These are phyloP conservation scores for Sabuloglossum arenarium DNA, from an alignment of 495 filamentous ascomycete genomes.

Conservation along the genomic window DNA sequence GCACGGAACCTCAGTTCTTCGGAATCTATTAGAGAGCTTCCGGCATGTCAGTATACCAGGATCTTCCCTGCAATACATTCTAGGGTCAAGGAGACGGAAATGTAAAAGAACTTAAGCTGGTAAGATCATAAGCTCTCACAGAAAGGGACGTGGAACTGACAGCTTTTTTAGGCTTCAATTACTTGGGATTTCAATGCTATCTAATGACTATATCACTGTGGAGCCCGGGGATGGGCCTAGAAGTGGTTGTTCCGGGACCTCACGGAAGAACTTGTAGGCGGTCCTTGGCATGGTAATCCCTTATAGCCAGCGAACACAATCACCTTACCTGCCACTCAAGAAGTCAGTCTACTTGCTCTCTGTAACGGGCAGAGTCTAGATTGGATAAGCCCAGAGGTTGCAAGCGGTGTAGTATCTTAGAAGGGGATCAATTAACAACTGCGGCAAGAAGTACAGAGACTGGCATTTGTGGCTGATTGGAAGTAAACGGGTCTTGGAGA, in stretches of 20 bases:
- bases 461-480: too few relatives aligned
- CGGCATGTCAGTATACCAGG: too few relatives aligned
- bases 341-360: background rate
- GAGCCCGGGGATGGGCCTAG: background rate
- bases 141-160: background rate
- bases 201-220: background rate
- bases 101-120: background rate
- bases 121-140: background rate
- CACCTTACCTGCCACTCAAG: too few relatives aligned
- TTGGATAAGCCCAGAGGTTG: background rate
- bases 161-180: background rate
- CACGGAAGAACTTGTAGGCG: background rate
- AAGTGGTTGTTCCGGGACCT: background rate
- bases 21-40: too few relatives aligned
- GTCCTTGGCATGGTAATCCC: background rate
- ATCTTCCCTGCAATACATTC: too few relatives aligned
- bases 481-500: background rate
- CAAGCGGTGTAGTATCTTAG: background rate
- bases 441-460: too few relatives aligned
- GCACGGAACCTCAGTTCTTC: background rate
- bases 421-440: background rate
- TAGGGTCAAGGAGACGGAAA: background rate
- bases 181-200: background rate
- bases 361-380: background rate
- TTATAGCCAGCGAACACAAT: background rate